Evolutionary conservation across 352 stramenopile genomes (phyloP), one percentile per base, ranked within the genome.

Genomic region (Ochromonadaceae sp.): DNA sequence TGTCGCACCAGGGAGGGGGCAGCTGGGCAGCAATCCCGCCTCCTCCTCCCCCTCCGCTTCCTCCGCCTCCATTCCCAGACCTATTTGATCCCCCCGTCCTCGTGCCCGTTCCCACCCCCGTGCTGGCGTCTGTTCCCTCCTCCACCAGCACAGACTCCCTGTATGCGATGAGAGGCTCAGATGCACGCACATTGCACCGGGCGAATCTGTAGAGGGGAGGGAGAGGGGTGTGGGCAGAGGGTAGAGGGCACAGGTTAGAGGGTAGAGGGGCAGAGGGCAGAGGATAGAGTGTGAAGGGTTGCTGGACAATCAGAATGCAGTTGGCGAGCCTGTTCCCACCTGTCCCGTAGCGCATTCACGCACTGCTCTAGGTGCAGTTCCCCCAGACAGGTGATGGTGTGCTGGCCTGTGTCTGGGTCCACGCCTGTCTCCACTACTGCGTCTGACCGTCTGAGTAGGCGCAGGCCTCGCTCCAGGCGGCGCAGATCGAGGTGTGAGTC

Each of bases 311-410:
- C n/a, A n/a, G n/a, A n/a, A n/a, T n/a, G n/a, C n/a, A n/a, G n/a
- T n/a, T n/a, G n/a, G n/a, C n/a, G n/a, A n/a, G n/a, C n/a, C n/a
- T n/a, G n/a, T n/a, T n/a, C n/a, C n/a, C n/a, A 62, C 26, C 25
- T 52, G 12, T 62, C 55, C 2, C 2, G 12, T 22, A 62, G 52
- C 3, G 31, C 83, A 65, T 93, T 92, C 32, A 93, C 82, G 59
- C 85, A 92, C 15, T 82, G 81, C 67, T 93, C 86, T 26, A 95
- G 61, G 57, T 95, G 86, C 10, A 95, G 75, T 50, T 95, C 86
- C 26, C 86, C 86, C 0, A 95, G 70, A 41, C 84, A 86, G 40
- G 85, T 78, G 58, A 95, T 81, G 2, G 93, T 83, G 57, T 93
- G 82, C 42, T 95, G 84, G 12, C 86, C 86, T 43, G 55, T 67